Conservation (phyloP, 2,329 filamentous ascomycete species). For the Phialocephala subalpina region DNA sequence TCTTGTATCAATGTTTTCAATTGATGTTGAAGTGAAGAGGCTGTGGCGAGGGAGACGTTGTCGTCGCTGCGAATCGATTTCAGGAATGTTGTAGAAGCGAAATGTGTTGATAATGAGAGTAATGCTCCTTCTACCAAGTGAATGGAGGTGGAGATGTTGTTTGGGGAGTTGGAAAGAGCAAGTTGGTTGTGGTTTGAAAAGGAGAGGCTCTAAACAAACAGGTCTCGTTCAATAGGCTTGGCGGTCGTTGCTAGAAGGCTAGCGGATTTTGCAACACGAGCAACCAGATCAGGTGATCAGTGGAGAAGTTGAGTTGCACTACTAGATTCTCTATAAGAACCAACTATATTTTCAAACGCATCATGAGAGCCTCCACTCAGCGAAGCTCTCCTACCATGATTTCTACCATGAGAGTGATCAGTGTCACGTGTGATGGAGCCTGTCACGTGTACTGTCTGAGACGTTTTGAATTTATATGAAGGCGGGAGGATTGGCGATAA, state of each 20-base stretch:
- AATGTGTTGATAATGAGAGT: conserved; percentile 34
- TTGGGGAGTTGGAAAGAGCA: conserved; percentile 19
- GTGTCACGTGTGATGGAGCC: too few species aligned
- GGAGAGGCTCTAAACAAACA: conserved; percentile 29
- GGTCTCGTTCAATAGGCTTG: conserved; percentile 28
- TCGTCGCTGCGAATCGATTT: conserved; percentile 15
- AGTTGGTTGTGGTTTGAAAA: conserved; percentile 17
- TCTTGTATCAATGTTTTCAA: conserved; percentile 28
- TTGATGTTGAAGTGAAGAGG: conserved; percentile 29
- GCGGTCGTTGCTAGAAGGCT: conserved; percentile 26
- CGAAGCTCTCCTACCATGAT: too few species aligned
- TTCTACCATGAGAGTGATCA: too few species aligned
- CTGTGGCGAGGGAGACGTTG: conserved; percentile 14
- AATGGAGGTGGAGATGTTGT: conserved; percentile 18
- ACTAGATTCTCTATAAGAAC: neutral
- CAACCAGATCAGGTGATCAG: neutral
- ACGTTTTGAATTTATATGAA: too few species aligned
- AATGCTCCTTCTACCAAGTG: conserved; percentile 27
- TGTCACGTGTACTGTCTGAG: too few species aligned
- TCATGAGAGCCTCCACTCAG: too few species aligned
- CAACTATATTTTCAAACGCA: too few species aligned
- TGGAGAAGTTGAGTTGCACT: neutral
- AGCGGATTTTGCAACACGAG: conserved; percentile 30
- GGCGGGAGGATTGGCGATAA: too few species aligned
- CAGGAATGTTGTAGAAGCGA: conserved; percentile 29